Conservation (phyloP, 2,329 filamentous ascomycete genomes). For the Neonectria punicea region DNA sequence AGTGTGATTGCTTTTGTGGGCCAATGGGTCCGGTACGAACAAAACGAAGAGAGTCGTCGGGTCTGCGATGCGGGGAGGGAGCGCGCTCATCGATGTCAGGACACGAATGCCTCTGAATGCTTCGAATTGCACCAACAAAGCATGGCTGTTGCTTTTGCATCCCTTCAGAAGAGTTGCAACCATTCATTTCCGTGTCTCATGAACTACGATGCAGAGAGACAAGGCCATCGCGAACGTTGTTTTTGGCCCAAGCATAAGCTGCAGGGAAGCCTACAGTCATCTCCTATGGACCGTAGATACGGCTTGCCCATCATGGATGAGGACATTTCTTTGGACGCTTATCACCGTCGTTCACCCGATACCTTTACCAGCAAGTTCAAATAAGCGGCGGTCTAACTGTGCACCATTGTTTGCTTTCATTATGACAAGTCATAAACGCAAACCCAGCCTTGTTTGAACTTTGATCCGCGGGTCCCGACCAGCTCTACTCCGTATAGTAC, state of each 20-base stretch:
- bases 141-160: background rate
- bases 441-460: constrained; percentile 16
- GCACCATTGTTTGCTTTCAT: constrained; percentile 3
- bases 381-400: background rate
- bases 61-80: background rate
- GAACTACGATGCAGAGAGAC: background rate
- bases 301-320: background rate
- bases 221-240: background rate
- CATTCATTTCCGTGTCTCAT: background rate
- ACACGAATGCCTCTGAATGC: background rate
- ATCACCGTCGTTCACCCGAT: background rate
- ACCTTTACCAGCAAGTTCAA: background rate
- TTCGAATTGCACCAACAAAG: background rate
- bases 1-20: constrained; percentile 23
- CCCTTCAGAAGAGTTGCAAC: background rate
- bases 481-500: too few relatives aligned
- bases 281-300: background rate
- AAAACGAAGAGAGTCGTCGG: background rate
- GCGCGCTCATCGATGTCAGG: background rate
- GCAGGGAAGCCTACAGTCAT: background rate
- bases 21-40: constrained; percentile 19
- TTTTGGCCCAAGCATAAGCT: background rate
- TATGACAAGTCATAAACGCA: constrained; percentile 20
- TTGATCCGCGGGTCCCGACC: constrained; percentile 6
- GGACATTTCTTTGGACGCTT: background rate